These are phyloP conservation scores for Cladosporium halotolerans DNA, from an alignment of 2,329 filamentous ascomycete species.

Conservation along the genomic window DNA sequence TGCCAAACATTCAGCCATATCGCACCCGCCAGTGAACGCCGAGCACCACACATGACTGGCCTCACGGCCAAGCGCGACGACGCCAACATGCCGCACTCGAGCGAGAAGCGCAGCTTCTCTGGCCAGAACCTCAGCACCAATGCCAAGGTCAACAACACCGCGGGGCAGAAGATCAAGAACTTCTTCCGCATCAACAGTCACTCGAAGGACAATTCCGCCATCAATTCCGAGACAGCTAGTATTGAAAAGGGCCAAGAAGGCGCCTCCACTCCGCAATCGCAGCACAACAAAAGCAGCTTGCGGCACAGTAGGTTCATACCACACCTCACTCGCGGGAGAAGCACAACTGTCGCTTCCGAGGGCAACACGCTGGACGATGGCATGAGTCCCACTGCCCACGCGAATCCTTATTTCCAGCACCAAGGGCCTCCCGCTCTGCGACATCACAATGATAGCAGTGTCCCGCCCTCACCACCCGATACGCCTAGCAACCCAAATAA, in stretches of 20 bases:
- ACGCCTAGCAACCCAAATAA: constrained; percentile 67
- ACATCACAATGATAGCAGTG: constrained; percentile 90
- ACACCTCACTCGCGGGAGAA: constrained; percentile 79
- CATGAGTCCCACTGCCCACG: constrained; percentile 84
- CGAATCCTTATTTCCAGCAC: constrained; percentile 95
- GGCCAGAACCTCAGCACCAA: constrained; percentile 40
- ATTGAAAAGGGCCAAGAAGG: constrained; percentile 32
- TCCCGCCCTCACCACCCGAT: constrained; percentile 86
- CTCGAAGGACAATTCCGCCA: constrained; percentile 35
- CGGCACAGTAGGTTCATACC: constrained; percentile 86
- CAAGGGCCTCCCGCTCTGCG: constrained; percentile 89
- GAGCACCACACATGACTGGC: constrained; percentile 8
- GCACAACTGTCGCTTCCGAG: constrained; percentile 85
- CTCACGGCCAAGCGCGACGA: constrained; percentile 10
- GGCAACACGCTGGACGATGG: constrained; percentile 83
- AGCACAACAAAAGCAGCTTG: constrained; percentile 53
- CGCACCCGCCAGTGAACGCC: not conserved
- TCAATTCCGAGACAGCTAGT: constrained; percentile 28
- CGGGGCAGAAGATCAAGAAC: constrained; percentile 60
- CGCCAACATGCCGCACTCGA: constrained; percentile 28
- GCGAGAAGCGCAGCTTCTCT: constrained; percentile 45
- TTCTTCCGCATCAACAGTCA: constrained; percentile 60
- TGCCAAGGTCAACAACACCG: constrained; percentile 43
- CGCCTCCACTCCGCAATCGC: constrained; percentile 46
- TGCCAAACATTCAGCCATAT: not conserved